phyloP scores from a whole-genome alignment of 768 basidiomycete species.

The Boletus vinaceobasis region DNA sequence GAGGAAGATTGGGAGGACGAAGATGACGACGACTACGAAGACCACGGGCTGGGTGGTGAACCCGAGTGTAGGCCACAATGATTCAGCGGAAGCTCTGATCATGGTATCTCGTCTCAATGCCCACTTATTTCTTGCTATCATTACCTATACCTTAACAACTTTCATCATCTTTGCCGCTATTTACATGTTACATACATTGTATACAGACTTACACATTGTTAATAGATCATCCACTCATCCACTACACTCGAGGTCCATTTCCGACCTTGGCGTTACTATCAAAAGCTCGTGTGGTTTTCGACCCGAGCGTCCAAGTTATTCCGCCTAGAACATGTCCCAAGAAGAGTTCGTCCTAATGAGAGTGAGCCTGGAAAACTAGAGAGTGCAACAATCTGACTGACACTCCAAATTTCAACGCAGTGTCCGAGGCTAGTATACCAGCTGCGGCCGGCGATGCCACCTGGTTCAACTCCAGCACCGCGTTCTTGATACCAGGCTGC shows the following conservation, averaged over 20 bases:
- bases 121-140: conserved; percentile 10
- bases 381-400: conserved; percentile 27
- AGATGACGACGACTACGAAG: conserved; percentile 55
- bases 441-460: conserved; percentile 60
- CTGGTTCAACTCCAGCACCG: conserved; percentile 58
- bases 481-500: conserved; percentile 82
- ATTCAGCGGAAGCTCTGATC: conserved; percentile 13
- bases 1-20: conserved; percentile 72
- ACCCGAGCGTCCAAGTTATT: conserved; percentile 67
- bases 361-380: background rate
- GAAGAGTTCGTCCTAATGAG: conserved; percentile 59
- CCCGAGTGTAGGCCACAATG: conserved; percentile 65
- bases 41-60: conserved; percentile 37
- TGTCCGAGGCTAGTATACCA: conserved; percentile 86
- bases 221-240: conserved; percentile 18
- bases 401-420: conserved; percentile 73
- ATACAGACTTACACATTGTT: conserved; percentile 22
- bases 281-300: conserved; percentile 68
- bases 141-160: conserved; percentile 15
- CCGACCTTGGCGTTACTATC: conserved; percentile 63
- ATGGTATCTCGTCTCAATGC: conserved; percentile 7
- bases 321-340: conserved; percentile 72
- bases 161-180: conserved; percentile 20
- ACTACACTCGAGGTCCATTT: conserved; percentile 23
- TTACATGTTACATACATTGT: conserved; percentile 30